Base-by-base conservation (phyloP, 1,139 yeast genomes). In the Yamadazyma sp. region DNA sequence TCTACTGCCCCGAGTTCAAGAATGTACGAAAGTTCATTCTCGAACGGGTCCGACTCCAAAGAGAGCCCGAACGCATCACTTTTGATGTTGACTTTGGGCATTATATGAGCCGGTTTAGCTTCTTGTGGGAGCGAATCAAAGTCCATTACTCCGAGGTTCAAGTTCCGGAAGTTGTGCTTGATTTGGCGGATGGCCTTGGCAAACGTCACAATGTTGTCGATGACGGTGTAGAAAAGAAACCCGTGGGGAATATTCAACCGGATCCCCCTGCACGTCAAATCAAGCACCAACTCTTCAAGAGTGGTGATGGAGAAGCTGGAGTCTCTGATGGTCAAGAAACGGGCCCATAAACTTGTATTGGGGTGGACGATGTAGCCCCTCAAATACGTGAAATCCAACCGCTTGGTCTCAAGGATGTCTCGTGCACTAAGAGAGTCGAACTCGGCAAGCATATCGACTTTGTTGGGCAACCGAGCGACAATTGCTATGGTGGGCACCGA, bases 181-280 rank as follows among this genome's bases (percentile, higher is more conserved):
- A 85, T 65, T 45, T 83, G 88, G 41, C 67, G 70, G 14, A 77
- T 58, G 0, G 87, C 75, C 55, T 86, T 86, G 42, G 70, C 72
- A 40, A 79, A 62, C 0, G 87, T 79, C 28, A 83, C 74, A 2
- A 79, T 55, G 49, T 83, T 83, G 48, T 86, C 95, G 39, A 83
- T 66, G 28, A 85, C 76, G 9, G 79, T 75, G 57, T 82, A 83
- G 43, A 84, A 76, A 40, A 81, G 66, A 52, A 81, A 81, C 44
- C 80, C 79, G 53, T 80, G 79, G 1, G 88, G 87, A 37, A 82
- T 63, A 38, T 60, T 62, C 32, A 73, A 49, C 31, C 72, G 50
- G 9, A 71, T 55, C 2, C 64, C 58, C 11, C 51, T 52, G 7
- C 73, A 51, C 1, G 44, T 44, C 14, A 69, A 48, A 17, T 55